Conservation (phyloP, 106 monocot genomes). For the Dioscorea dumetorum region DNA sequence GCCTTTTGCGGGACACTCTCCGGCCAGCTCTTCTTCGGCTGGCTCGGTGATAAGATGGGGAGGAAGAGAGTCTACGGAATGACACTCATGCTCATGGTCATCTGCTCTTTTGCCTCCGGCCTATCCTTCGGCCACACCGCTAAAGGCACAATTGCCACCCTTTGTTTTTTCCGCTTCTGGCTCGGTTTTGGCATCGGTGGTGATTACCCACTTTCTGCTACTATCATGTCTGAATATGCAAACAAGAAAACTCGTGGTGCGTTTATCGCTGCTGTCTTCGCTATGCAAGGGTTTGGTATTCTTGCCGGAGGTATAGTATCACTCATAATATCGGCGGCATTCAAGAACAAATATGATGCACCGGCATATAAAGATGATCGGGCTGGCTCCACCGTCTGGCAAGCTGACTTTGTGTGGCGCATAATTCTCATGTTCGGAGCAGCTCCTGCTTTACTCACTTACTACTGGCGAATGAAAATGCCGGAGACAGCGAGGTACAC, state of each 20-base stretch:
- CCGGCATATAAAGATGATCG: slow-evolving; percentile 25
- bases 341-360: slow-evolving; percentile 14
- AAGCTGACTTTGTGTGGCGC: slow-evolving; percentile 15
- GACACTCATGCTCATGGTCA: slow-evolving; percentile 54
- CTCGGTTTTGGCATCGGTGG: slow-evolving; percentile 81
- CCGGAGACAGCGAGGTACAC: too few species aligned
- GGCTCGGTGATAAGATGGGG: slow-evolving; percentile 48
- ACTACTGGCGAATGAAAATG: too few species aligned
- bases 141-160: slow-evolving; percentile 35
- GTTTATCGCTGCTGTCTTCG: slow-evolving; percentile 78
- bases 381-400: slow-evolving; percentile 27
- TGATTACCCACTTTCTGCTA: slow-evolving; percentile 74
- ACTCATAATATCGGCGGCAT: slow-evolving; percentile 37
- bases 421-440: too few species aligned
- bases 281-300: slow-evolving; percentile 75
- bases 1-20: slow-evolving; percentile 44
- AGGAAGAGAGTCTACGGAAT: slow-evolving; percentile 60
- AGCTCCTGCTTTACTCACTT: too few species aligned
- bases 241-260: slow-evolving; percentile 77
- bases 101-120: slow-evolving; percentile 55
- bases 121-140: slow-evolving; percentile 45
- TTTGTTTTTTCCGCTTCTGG: slow-evolving; percentile 90
- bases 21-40: slow-evolving; percentile 43
- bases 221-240: slow-evolving; percentile 90
- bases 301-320: slow-evolving; percentile 47